A percentile compares a stretch with the other conserved stretches of the same genome.
Evolutionary conservation across 2,329 filamentous ascomycete species (phyloP).

Genomic region (Exophiala alcalophila): DNA sequence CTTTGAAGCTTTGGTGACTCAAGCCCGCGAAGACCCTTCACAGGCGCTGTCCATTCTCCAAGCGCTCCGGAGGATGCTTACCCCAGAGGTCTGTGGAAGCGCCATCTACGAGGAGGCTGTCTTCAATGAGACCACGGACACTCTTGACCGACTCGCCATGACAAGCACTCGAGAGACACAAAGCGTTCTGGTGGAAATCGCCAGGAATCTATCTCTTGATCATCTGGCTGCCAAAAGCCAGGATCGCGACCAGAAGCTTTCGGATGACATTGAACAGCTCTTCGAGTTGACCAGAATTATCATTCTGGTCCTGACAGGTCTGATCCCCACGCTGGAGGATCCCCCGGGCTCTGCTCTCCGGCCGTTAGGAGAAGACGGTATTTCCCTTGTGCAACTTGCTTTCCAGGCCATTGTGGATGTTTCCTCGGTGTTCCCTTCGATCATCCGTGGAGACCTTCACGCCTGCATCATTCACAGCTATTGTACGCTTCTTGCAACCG

Average conservation of each 20-base stretch:
- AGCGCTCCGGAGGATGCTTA: slow-evolving; percentile 89
- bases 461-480: slow-evolving; percentile 98
- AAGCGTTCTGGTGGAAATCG: slow-evolving; percentile 89
- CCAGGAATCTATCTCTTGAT: slow-evolving; percentile 80
- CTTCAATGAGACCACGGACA: slow-evolving; percentile 95
- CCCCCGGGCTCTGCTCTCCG: slow-evolving; percentile 29
- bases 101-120: slow-evolving; percentile 95
- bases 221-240: slow-evolving; percentile 81
- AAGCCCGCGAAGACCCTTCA: slow-evolving; percentile 65
- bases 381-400: slow-evolving; percentile 73
- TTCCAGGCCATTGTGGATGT: slow-evolving; percentile 89
- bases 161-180: slow-evolving; percentile 89
- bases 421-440: slow-evolving; percentile 89
- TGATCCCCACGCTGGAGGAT: slow-evolving; percentile 72
- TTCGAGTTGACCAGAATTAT: slow-evolving; percentile 97
- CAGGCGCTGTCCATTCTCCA: slow-evolving; percentile 85
- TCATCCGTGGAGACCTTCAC: slow-evolving; percentile 94
- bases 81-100: slow-evolving; percentile 90
- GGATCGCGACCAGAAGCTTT: slow-evolving; percentile 70
- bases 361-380: slow-evolving; percentile 66
- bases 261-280: slow-evolving; percentile 95
- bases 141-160: slow-evolving; percentile 85
- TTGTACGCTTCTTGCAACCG: slow-evolving; percentile 83
- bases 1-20: slow-evolving; percentile 88
- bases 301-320: slow-evolving; percentile 81